phyloP scores from a whole-genome alignment of 495 filamentous ascomycete genomes.

The Penicillium coffeae region DNA sequence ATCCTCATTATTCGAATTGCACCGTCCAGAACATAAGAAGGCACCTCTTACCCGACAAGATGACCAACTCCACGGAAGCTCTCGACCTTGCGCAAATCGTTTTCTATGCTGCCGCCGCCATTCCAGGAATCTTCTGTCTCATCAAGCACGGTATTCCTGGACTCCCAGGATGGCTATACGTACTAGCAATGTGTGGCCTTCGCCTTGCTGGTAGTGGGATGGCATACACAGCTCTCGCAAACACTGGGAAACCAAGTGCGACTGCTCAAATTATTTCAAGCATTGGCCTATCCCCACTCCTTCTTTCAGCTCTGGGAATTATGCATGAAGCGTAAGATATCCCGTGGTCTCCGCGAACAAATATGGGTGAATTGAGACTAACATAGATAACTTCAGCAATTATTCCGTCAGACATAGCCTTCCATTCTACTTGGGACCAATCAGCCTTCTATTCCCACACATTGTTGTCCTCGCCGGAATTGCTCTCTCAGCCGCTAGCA shows the following conservation, averaged over 20 bases:
- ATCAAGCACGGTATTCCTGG: conserved; percentile 32
- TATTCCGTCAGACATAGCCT: conserved; percentile 6
- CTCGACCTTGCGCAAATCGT: conserved; percentile 30
- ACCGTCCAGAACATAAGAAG: too few relatives aligned
- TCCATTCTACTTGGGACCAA: background rate
- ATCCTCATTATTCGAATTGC: too few relatives aligned
- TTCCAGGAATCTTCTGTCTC: conserved; percentile 32
- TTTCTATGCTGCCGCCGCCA: conserved; percentile 29
- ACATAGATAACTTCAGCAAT: conserved; percentile 3
- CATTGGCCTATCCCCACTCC: conserved; percentile 41
- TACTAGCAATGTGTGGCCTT: conserved; percentile 34
- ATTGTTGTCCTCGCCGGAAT: conserved; percentile 9
- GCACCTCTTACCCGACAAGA: too few relatives aligned
- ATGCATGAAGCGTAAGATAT: conserved; percentile 39
- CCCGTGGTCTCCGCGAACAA: too few relatives aligned
- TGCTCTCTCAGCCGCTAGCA: conserved; percentile 12
- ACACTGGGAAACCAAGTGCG: conserved; percentile 10
- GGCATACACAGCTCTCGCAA: conserved; percentile 17
- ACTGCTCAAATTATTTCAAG: conserved; percentile 32
- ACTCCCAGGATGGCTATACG: conserved; percentile 36
- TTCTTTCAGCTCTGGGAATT: conserved; percentile 33
- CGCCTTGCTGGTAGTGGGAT: conserved; percentile 34
- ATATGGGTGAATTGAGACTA: too few relatives aligned
- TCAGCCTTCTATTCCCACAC: conserved; percentile 8
- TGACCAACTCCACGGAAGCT: conserved; percentile 12